These are phyloP conservation scores for Pleomassaria siparia DNA, from an alignment of 2,329 filamentous ascomycete genomes.

Conservation along the genomic window DNA sequence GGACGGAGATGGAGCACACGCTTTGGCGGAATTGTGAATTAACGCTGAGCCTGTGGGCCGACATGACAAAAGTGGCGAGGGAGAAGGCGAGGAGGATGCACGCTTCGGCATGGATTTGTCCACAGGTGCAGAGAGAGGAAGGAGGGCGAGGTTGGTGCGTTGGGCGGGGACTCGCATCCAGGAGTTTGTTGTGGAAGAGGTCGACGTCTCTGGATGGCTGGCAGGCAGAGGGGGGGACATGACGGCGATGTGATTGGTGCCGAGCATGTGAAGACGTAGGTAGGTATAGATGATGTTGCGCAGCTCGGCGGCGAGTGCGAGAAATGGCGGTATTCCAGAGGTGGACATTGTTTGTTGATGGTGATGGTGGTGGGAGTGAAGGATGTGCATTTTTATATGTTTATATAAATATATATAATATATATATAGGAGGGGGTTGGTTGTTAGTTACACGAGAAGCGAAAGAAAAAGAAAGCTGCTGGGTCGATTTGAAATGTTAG, in stretches of 20 bases:
- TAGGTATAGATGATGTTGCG: not conserved
- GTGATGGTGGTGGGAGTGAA: not conserved
- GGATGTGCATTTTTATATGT: not conserved
- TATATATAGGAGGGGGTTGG: too few relatives aligned
- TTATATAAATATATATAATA: not conserved
- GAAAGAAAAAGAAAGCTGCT: too few relatives aligned
- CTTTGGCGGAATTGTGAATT: too few relatives aligned
- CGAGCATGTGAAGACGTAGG: not conserved
- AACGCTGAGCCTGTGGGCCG: too few relatives aligned
- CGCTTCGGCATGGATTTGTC: not conserved
- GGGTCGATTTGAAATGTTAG: too few relatives aligned
- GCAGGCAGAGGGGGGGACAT: too few relatives aligned
- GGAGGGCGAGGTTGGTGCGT: not conserved
- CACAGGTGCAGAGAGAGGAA: not conserved
- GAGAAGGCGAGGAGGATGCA: not conserved
- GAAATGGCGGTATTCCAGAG: not conserved
- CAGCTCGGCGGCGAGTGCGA: not conserved
- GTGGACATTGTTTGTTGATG: not conserved
- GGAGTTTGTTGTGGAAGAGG: not conserved
- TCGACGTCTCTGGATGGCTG: not conserved
- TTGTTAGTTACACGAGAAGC: too few relatives aligned
- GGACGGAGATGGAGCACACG: too few relatives aligned
- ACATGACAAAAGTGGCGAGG: too few relatives aligned
- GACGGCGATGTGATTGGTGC: not conserved
- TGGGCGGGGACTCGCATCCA: not conserved